Conservation (phyloP, 768 basidiomycete species). For the Podaxis sp. region DNA sequence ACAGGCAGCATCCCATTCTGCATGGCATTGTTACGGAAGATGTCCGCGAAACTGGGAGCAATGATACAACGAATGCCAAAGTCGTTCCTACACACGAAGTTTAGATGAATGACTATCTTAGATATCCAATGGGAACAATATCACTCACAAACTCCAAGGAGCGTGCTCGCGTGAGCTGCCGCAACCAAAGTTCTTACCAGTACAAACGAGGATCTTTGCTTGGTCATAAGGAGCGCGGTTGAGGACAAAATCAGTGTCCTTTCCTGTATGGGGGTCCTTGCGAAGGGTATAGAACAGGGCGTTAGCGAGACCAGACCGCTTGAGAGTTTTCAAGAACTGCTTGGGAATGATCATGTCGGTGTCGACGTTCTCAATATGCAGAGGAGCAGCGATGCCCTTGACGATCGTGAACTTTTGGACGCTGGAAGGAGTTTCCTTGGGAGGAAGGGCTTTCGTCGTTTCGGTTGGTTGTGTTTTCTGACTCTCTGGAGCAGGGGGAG, state of each 20-base stretch:
- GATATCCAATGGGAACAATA: not conserved
- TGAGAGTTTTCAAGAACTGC: conserved; percentile 89
- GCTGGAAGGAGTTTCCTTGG: conserved; percentile 38
- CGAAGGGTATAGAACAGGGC: conserved; percentile 82
- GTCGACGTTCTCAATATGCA: conserved; percentile 82
- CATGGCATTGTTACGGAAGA: conserved; percentile 86
- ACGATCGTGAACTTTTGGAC: conserved; percentile 64
- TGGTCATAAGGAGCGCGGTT: conserved; percentile 76
- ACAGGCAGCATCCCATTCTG: conserved; percentile 92
- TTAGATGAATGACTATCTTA: conserved; percentile 4
- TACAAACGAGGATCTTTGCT: conserved; percentile 78
- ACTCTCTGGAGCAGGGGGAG: conserved; percentile 46
- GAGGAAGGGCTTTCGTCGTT: conserved; percentile 30
- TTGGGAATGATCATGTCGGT: conserved; percentile 95
- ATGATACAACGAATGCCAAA: conserved; percentile 88
- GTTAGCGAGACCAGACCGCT: conserved; percentile 81
- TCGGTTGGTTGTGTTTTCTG: conserved; percentile 27
- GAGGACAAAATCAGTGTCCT: conserved; percentile 79
- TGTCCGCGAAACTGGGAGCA: conserved; percentile 87
- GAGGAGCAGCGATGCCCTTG: conserved; percentile 74
- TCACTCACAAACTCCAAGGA: conserved; percentile 75
- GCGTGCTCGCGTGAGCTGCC: conserved; percentile 91
- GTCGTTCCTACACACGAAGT: conserved; percentile 52
- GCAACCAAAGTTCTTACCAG: conserved; percentile 87
- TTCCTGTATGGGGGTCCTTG: conserved; percentile 72